Conservation (phyloP, 2,329 filamentous ascomycete genomes). For the Hypoxylon sp. region DNA sequence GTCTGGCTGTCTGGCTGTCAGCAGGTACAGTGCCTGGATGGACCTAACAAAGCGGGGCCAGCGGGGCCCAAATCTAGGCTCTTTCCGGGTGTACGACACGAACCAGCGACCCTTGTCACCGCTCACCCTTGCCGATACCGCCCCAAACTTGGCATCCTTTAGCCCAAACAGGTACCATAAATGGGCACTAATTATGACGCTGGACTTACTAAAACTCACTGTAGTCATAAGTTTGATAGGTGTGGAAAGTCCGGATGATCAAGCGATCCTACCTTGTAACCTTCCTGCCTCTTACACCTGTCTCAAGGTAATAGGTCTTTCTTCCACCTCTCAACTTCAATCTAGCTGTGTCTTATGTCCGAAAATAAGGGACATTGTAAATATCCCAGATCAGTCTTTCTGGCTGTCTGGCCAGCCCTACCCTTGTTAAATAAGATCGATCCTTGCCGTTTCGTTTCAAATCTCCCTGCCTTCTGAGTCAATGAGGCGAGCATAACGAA, state of each 20-base stretch:
- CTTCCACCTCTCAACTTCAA: constrained; percentile 20
- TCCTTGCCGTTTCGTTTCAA: constrained; percentile 32
- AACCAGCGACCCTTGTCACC: constrained; percentile 15
- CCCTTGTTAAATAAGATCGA: constrained; percentile 22
- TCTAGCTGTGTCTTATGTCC: not conserved
- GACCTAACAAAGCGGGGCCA: constrained; percentile 8
- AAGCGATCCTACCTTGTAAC: constrained; percentile 28
- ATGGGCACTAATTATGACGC: constrained; percentile 44
- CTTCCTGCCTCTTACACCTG: constrained; percentile 32
- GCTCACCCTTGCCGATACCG: constrained; percentile 28
- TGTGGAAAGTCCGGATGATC: constrained; percentile 37
- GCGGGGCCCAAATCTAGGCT: constrained; percentile 6
- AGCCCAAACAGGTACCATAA: constrained; percentile 27
- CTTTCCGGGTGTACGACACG: constrained; percentile 9
- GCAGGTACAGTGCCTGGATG: constrained; percentile 19
- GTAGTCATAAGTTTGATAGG: constrained; percentile 37
- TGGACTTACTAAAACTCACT: constrained; percentile 34
- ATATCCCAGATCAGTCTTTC: constrained; percentile 1
- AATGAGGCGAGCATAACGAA: constrained; percentile 39
- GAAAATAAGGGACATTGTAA: constrained; percentile 2
- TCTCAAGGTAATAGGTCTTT: constrained; percentile 35
- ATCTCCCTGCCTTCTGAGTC: constrained; percentile 26
- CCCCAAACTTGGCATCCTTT: constrained; percentile 29
- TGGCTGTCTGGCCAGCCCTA: not conserved
- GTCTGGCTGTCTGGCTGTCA: no score